Evolutionary conservation across 129 eudicot genomes (phyloP), one percentile per base, ranked within the genome.

Genomic region (Gnaphalium uliginosum): DNA sequence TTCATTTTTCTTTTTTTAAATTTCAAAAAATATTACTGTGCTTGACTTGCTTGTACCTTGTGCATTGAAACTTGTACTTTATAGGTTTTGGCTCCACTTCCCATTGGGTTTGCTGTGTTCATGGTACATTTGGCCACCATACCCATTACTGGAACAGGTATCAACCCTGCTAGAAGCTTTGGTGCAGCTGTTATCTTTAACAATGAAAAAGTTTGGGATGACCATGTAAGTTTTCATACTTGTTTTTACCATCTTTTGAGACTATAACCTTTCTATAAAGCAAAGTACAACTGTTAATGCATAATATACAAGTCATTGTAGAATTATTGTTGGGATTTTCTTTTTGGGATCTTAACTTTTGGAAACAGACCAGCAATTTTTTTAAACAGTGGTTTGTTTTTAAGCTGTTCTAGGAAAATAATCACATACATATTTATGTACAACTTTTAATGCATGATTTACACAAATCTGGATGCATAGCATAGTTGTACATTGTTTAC

Each of bases 81-180:
- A 41, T 33, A 85, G 88, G 88, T 78, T 24, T 78, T 85, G 89
- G 81, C 81, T 65, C 89, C 89, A 14, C 29, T 85, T 24, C 83
- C 86, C 8, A 84, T 84, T 57, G 87, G 87, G 71, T 83, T 83
- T 75, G 87, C 81, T 0, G 87, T 83, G 63, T 83, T 83, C 71
- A 65, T 83, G 84, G 87, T 83, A 73, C 84, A 79, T 69, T 83
- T 83, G 84, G 87, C 87, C 30, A 83, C 87, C 26, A 83, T 83
- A 18, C 87, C 84, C 10, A 83, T 83, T 53, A 83, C 87, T 53
- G 88, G 88, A 21, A 85, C 88, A 21, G 79, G 88, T 32, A 85
- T 85, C 24, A 85, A 85, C 82, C 88, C 88, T 9, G 88, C 88
- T 26, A 59, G 88, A 69, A 85, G 88, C 75, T 69, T 85, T 69